Percentiles rank a stretch among this genome's conserved stretches.
Evolutionary conservation across 345 rosid genomes (phyloP).

Genomic region (Reutealis trisperma): DNA sequence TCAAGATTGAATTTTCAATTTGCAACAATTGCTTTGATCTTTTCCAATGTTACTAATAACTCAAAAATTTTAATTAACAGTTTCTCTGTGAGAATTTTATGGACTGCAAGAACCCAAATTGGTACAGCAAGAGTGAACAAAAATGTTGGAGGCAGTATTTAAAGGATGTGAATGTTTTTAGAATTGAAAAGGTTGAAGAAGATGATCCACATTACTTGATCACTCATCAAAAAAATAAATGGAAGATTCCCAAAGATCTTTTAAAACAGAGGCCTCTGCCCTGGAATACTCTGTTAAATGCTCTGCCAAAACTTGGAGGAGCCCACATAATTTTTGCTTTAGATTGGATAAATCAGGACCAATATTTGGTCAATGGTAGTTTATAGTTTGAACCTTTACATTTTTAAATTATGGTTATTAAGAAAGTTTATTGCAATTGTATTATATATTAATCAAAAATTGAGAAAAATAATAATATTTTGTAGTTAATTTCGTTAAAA

Average conservation of each 20-base stretch:
- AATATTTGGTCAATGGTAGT: no score
- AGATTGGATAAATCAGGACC: neutral
- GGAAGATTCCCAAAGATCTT: neutral
- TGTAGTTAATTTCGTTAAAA: no score
- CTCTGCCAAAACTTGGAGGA: neutral
- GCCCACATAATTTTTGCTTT: neutral
- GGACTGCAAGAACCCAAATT: neutral
- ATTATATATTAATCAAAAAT: no score
- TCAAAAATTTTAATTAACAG: neutral
- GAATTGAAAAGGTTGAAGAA: neutral
- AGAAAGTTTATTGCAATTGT: no score
- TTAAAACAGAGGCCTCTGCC: neutral
- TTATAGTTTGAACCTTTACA: no score
- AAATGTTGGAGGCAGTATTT: neutral
- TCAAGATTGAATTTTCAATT: no score
- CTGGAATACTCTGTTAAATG: neutral
- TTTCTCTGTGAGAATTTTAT: neutral
- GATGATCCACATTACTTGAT: neutral
- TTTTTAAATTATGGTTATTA: no score
- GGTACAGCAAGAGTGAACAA: neutral
- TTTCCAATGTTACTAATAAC: no score
- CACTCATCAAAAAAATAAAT: no score
- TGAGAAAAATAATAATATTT: no score
- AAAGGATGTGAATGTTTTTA: neutral
- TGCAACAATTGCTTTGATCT: no score